Base-by-base conservation (phyloP, 176 grass and related monocot genomes). In the Phyllostachys edulis region DNA sequence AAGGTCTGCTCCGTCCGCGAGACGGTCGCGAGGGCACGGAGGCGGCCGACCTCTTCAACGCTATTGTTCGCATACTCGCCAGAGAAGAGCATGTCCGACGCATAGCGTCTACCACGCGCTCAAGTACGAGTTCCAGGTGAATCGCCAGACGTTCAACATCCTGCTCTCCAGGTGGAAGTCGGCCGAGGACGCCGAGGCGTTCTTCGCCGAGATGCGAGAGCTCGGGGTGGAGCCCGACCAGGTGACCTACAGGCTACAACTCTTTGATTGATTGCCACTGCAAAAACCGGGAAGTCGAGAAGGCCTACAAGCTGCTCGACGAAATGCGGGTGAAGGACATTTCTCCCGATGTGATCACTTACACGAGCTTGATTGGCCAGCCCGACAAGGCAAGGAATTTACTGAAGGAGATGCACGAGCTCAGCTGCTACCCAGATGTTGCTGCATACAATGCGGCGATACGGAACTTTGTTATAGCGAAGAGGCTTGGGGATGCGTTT, bases 61-160 rank as follows among this genome's bases (percentile, higher is more conserved):
- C 95, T 55, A 71, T 98, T 64, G 83, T 98, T 78, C 88, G 95
- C 85, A 95, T 91, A 63, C 85, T 98, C 36, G 87, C 81, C 95
- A 98, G 87, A 98, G 92, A 97, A 97, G 89, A 93, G 89, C 91
- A 98, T 98, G 92, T 57, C 63, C 6, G 92, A 95, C 79, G 92
- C 85, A 90, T 65, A 98, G 91, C 75, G 95, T 93, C 75, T 98
- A 91, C 85, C 95, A 98, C 38, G 78, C 73, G 32, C 84, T 94
- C 75, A 98, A 98, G 87, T 82, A 93, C 69, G 92, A 98, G 45
- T 98, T 98, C 82, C 68, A 42, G 80, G 89, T 92, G 29, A 94
- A 93, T 78, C 80, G 68, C 61, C 79, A 90, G 54, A 98, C 90
- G 20, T 95, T 98, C 85, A 98, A 98, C 85, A 94, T 94, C 71